Base-by-base conservation (phyloP, 352 stramenopile genomes). In the Phytophthora pisi region DNA sequence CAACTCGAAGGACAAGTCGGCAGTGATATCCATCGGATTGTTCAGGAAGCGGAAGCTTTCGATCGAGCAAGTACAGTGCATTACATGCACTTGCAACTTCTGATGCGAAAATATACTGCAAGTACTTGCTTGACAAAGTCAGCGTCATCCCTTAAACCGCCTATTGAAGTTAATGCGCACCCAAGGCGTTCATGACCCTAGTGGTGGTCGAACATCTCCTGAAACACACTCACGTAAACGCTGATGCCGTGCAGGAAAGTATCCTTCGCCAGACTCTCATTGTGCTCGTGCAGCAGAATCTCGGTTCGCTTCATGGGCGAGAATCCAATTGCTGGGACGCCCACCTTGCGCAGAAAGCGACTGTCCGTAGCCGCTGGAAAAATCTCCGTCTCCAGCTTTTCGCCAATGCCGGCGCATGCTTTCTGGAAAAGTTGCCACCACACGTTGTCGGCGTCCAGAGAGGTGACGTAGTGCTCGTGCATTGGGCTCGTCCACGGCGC, bases 251-350 rank as follows among this genome's bases (percentile, higher is more conserved):
- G 80, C 31, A 98, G 58, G 67, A 98, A 99, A 13, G 88, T 92
- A 51, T 83, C 78, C 77, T 98, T 91, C 51, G 96, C 79, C 23
- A 99, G 72, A 51, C 94, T 97, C 76, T 99, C 97, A 74, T 99
- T 98, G 87, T 98, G 94, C 75, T 99, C 96, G 74, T 99, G 97
- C 23, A 99, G 81, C 55, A 99, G 70, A 42, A 99, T 96, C 56
- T 96, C 86, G 0, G 91, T 98, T 66, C 97, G 94, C 54, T 90
- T 84, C 93, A 99, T 99, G 3, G 97, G 96, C 23, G 90, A 98
- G 63, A 94, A 99, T 20, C 96, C 97, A 31, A 75, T 71, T 2
- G 62, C 61, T 28, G 67, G 67, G 5, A 75, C 56, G 6, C 93
- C 95, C 18, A 98, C 53, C 55, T 91, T 80, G 50, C 97, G 81